Conservation (phyloP, 2,329 filamentous ascomycete genomes). For the Aspergillus sp. region DNA sequence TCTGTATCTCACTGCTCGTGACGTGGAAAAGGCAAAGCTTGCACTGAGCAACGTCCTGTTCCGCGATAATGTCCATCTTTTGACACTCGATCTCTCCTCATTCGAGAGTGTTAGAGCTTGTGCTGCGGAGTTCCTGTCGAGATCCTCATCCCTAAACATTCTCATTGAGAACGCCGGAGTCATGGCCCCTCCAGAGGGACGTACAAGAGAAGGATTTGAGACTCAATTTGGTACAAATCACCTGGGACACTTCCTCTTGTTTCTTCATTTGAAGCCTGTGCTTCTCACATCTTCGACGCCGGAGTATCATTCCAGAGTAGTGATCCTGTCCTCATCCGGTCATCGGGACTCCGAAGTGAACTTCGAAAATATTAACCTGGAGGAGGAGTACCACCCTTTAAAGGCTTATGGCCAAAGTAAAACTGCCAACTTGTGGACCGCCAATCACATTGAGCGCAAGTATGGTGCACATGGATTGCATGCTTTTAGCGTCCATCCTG, state of each 20-base stretch:
- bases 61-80: slow-evolving; percentile 5
- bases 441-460: slow-evolving; percentile 50
- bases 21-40: slow-evolving; percentile 31
- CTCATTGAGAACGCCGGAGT: slow-evolving; percentile 47
- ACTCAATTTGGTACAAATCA: slow-evolving; percentile 54
- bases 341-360: slow-evolving; percentile 38
- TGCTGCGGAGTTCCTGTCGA: slow-evolving; percentile 8
- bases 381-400: slow-evolving; percentile 33
- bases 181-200: slow-evolving; percentile 28
- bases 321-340: slow-evolving; percentile 44
- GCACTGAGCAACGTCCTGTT: slow-evolving; percentile 19
- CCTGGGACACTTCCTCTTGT: slow-evolving; percentile 53
- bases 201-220: slow-evolving; percentile 44
- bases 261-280: slow-evolving; percentile 45
- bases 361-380: slow-evolving; percentile 40
- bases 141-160: slow-evolving; percentile 13
- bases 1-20: slow-evolving; percentile 35
- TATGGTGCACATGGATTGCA: slow-evolving; percentile 47
- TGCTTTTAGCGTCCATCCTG: slow-evolving; percentile 46
- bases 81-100: slow-evolving; percentile 14
- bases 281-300: slow-evolving; percentile 24
- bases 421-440: slow-evolving; percentile 50
- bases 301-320: slow-evolving; percentile 45
- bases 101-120: not conserved
- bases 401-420: slow-evolving; percentile 50